These are phyloP conservation scores for Lyophyllum atratum DNA, from an alignment of 768 basidiomycete genomes.

Conservation along the genomic window DNA sequence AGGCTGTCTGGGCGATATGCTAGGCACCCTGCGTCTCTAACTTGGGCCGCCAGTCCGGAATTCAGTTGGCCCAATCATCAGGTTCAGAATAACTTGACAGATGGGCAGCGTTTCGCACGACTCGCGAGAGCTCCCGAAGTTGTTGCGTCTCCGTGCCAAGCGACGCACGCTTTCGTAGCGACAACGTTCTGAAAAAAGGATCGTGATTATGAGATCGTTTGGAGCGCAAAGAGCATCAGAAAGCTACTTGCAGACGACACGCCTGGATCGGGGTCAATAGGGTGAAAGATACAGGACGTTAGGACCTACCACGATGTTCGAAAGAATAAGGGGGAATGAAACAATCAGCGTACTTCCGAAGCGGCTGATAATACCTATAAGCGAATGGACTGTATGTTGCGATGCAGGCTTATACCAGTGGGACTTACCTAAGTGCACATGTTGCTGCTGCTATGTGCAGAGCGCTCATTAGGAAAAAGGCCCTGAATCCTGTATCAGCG, in stretches of 20 bases:
- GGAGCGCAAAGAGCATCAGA: background rate
- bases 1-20: no score
- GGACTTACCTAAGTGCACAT: slow-evolving; percentile 17
- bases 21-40: no score
- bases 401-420: background rate
- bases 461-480: slow-evolving; percentile 21
- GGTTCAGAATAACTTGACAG: no score
- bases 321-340: slow-evolving; percentile 20
- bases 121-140: slow-evolving; percentile 15
- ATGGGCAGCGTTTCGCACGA: slow-evolving; percentile 23
- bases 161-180: slow-evolving; percentile 19
- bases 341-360: slow-evolving; percentile 17
- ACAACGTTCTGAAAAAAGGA: slow-evolving; percentile 19
- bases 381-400: background rate
- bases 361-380: background rate
- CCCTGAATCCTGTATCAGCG: slow-evolving; percentile 14
- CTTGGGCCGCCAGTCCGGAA: no score
- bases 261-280: slow-evolving; percentile 15
- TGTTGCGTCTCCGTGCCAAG: slow-evolving; percentile 16
- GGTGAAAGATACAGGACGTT: background rate
- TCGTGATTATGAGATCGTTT: background rate
- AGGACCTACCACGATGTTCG: slow-evolving; percentile 21
- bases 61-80: no score
- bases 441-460: slow-evolving; percentile 18
- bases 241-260: slow-evolving; percentile 24